These are phyloP conservation scores for Coniochaeta prunicola DNA, from an alignment of 2,329 filamentous ascomycete species.

Conservation along the genomic window DNA sequence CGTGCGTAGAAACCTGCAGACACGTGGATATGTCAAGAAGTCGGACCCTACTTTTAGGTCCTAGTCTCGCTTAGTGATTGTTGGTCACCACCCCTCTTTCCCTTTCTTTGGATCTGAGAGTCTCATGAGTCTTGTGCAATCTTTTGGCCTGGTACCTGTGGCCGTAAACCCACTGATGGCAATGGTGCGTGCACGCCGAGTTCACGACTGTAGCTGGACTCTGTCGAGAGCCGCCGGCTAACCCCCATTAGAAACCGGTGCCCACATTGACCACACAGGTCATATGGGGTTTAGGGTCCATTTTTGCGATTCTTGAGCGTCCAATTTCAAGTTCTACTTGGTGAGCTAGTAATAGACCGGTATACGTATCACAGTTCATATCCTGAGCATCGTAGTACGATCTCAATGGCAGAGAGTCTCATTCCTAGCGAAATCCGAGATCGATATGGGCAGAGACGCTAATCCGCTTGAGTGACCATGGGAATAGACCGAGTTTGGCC, in stretches of 20 bases:
- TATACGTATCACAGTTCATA: conserved; percentile 36
- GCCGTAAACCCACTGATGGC: no score
- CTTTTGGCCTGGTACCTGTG: no score
- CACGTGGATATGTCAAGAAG: not conserved
- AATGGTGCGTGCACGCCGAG: no score
- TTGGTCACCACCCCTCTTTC: not conserved
- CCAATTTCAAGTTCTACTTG: not conserved
- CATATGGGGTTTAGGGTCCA: not conserved
- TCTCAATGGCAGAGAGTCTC: conserved; percentile 24
- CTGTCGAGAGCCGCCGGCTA: no score
- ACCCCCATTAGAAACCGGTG: no score
- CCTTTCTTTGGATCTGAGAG: not conserved
- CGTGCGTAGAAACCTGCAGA: not conserved
- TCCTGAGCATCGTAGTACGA: conserved; percentile 34
- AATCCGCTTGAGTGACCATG: conserved; percentile 12
- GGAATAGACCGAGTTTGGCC: conserved; percentile 20
- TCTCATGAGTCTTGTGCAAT: not conserved
- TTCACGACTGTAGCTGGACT: no score
- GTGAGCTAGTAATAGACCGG: conserved; percentile 18
- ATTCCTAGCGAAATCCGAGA: conserved; percentile 23
- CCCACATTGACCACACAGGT: not conserved
- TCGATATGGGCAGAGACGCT: conserved; percentile 15
- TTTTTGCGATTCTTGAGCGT: no score
- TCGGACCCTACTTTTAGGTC: not conserved
- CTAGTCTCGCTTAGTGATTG: not conserved